These are phyloP conservation scores for Bipolaris bicolor DNA, from an alignment of 2,329 filamentous ascomycete genomes.

Conservation along the genomic window DNA sequence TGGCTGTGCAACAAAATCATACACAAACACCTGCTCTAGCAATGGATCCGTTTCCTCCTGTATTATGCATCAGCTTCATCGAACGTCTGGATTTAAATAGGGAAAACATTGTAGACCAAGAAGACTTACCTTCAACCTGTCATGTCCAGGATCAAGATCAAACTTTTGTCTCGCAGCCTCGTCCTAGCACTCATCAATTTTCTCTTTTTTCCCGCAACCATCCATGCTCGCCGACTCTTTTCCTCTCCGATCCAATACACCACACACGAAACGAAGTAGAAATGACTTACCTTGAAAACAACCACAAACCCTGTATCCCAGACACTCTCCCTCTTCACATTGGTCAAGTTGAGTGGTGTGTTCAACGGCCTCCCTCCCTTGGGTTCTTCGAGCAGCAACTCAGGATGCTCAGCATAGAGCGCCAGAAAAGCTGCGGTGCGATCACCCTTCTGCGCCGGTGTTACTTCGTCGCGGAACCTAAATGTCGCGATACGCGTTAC, in stretches of 20 bases:
- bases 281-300: slow-evolving; percentile 30
- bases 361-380: slow-evolving; percentile 30
- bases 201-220: background rate
- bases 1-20: slow-evolving; percentile 35
- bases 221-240: background rate
- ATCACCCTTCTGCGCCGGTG: slow-evolving; percentile 26
- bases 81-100: background rate
- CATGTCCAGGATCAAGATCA: slow-evolving; percentile 32
- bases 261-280: background rate
- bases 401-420: slow-evolving; percentile 27
- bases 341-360: slow-evolving; percentile 29
- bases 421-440: slow-evolving; percentile 31
- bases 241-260: background rate
- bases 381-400: slow-evolving; percentile 23
- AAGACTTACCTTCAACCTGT: slow-evolving; percentile 32
- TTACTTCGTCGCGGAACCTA: slow-evolving; percentile 25
- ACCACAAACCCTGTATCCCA: slow-evolving; percentile 39
- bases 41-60: slow-evolving; percentile 38
- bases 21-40: slow-evolving; percentile 36
- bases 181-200: slow-evolving; percentile 14
- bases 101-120: background rate
- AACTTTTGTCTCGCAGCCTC: slow-evolving; percentile 30
- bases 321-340: slow-evolving; percentile 28
- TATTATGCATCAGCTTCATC: background rate
- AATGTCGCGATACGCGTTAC: slow-evolving; percentile 36